Conservation (phyloP, 2,329 filamentous ascomycete genomes). For the Colletotrichum camelliae region DNA sequence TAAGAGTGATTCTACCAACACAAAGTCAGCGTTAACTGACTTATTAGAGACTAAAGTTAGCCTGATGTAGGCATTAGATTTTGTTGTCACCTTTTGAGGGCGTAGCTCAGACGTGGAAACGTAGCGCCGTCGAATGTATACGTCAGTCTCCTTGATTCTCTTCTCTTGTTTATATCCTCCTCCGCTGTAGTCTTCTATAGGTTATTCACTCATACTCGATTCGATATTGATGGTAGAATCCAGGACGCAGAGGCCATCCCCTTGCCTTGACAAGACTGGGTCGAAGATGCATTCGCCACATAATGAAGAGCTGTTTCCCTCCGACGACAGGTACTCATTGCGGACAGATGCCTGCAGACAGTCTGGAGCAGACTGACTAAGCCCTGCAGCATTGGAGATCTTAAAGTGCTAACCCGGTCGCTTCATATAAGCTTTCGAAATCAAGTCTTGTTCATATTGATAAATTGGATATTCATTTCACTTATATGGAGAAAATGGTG, state of each 20-base stretch:
- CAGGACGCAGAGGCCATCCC: fast-evolving
- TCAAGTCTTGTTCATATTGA: not conserved
- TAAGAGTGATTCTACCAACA: not conserved
- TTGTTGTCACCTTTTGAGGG: not conserved
- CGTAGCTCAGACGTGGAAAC: not conserved
- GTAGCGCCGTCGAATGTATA: not conserved
- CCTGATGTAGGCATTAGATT: not conserved
- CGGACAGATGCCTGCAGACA: no score
- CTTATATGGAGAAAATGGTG: not conserved
- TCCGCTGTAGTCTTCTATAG: not conserved
- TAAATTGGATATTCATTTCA: not conserved
- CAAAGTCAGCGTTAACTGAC: not conserved
- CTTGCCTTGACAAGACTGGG: no score
- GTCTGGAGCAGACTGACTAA: no score
- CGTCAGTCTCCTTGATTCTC: not conserved
- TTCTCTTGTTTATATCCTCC: not conserved
- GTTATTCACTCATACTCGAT: no score
- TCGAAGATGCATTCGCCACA: no score
- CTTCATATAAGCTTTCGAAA: not conserved
- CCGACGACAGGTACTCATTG: no score
- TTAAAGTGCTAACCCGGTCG: no score
- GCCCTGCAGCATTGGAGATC: no score
- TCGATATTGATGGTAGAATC: no score
- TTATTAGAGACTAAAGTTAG: not conserved
- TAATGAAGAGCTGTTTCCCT: no score